Percentiles rank a stretch among this genome's conserved stretches.
Conservation (phyloP, 2,329 filamentous ascomycete species). For the Lachnellula cervina region DNA sequence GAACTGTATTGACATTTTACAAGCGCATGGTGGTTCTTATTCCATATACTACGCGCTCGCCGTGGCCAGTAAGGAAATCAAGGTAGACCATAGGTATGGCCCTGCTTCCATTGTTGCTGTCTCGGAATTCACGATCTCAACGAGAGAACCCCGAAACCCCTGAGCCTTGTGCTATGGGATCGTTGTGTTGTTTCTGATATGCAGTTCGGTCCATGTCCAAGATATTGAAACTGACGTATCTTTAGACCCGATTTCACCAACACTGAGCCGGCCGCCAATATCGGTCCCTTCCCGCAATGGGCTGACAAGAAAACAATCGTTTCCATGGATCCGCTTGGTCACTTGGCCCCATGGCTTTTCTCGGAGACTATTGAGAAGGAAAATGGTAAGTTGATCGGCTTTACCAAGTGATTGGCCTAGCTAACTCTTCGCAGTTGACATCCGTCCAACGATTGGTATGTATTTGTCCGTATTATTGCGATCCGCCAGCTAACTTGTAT, state of each 20-base stretch:
- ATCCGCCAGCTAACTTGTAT: slow-evolving; percentile 11
- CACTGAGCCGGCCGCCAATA: slow-evolving; percentile 84
- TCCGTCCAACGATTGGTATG: slow-evolving; percentile 33
- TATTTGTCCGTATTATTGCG: neutral
- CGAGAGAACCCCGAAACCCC: neutral
- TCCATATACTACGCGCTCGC: slow-evolving; percentile 93
- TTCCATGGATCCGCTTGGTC: slow-evolving; percentile 92
- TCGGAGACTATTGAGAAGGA: slow-evolving; percentile 73
- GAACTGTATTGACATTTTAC: slow-evolving; percentile 38
- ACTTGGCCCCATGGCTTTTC: slow-evolving; percentile 79
- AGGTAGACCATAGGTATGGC: slow-evolving; percentile 65
- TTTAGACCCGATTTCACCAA: slow-evolving; percentile 66
- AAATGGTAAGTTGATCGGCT: slow-evolving; percentile 43
- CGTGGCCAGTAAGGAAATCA: slow-evolving; percentile 84
- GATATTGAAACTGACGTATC: neutral
- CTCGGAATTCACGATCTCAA: neutral
- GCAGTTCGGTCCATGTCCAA: neutral
- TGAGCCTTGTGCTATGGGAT: neutral
- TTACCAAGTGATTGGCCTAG: neutral
- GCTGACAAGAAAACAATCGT: slow-evolving; percentile 89
- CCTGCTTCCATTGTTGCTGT: too few species aligned
- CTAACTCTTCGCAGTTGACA: slow-evolving; percentile 31
- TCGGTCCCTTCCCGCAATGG: slow-evolving; percentile 90
- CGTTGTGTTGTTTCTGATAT: neutral
- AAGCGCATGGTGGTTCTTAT: slow-evolving; percentile 84